A percentile compares a stretch with the other conserved stretches of the same genome.
Conservation (phyloP, 1,139 yeast species). For the Candida freyschussii region DNA sequence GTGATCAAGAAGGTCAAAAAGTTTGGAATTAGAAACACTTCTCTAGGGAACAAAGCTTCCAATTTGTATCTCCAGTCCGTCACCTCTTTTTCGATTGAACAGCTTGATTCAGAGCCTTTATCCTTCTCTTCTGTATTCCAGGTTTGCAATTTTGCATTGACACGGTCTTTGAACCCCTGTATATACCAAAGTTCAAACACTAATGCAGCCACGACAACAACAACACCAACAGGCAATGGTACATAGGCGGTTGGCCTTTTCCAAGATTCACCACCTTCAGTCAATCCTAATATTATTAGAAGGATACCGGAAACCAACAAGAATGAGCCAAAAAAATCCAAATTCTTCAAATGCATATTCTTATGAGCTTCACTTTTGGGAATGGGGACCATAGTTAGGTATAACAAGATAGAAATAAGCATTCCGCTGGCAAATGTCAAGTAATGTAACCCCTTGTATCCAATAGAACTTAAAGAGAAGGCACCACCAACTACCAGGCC, state of each 20-base stretch:
- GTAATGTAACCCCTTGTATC: slow-evolving; percentile 31
- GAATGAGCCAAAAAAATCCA: slow-evolving; percentile 29
- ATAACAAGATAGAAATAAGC: slow-evolving; percentile 13
- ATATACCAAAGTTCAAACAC: slow-evolving; percentile 17
- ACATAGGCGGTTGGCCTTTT: slow-evolving; percentile 28
- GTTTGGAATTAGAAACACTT: slow-evolving; percentile 18
- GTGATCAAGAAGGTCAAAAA: slow-evolving; percentile 15
- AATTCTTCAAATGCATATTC: slow-evolving; percentile 17
- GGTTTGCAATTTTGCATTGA: slow-evolving; percentile 1
- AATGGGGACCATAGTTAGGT: slow-evolving; percentile 19
- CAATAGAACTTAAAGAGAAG: slow-evolving; percentile 28
- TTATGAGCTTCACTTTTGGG: slow-evolving; percentile 16
- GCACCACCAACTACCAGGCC: slow-evolving; percentile 36
- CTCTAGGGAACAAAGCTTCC: slow-evolving; percentile 17
- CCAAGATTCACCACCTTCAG: slow-evolving; percentile 34
- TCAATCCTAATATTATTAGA: slow-evolving; percentile 31
- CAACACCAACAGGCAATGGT: slow-evolving; percentile 20
- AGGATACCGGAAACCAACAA: slow-evolving; percentile 28
- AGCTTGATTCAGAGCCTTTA: too few species aligned
- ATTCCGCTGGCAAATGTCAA: slow-evolving; percentile 27
- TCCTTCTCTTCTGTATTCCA: too few species aligned
- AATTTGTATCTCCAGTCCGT: too few species aligned
- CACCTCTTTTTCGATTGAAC: too few species aligned
- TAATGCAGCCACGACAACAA: slow-evolving; percentile 10
- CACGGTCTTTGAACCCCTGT: slow-evolving; percentile 9